Conservation (phyloP, 1,284 basidiomycete genomes). For the Malassezia yamatoensis region DNA sequence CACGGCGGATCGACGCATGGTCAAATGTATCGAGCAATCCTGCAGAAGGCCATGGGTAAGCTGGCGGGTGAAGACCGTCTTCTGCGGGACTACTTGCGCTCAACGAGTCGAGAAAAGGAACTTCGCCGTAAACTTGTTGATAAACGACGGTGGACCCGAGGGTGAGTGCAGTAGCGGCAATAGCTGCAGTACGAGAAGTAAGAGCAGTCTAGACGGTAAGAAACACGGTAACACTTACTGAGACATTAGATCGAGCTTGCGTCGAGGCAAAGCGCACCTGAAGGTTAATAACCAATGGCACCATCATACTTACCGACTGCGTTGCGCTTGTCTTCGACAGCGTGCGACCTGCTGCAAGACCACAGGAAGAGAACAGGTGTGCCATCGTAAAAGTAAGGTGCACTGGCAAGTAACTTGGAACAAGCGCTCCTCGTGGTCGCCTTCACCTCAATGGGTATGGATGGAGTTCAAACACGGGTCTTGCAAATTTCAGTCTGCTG, state of each 20-base stretch:
- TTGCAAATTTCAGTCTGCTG: slow-evolving; percentile 9
- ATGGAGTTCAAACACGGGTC: slow-evolving; percentile 16
- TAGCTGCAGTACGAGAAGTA: slow-evolving; percentile 67
- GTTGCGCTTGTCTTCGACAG: slow-evolving; percentile 2
- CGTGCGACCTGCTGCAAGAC: slow-evolving; percentile 11
- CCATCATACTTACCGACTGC: slow-evolving; percentile 15
- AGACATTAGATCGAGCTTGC: slow-evolving; percentile 24
- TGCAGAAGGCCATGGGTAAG: slow-evolving; percentile 82
- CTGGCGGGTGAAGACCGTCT: slow-evolving; percentile 81
- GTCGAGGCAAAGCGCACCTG: slow-evolving; percentile 38
- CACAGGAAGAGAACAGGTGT: slow-evolving; percentile 16
- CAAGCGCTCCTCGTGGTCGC: slow-evolving; percentile 9
- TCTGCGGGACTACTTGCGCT: slow-evolving; percentile 54
- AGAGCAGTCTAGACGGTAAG: slow-evolving; percentile 49
- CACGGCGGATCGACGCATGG: slow-evolving; percentile 92
- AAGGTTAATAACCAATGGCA: not conserved
- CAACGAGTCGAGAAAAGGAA: slow-evolving; percentile 38
- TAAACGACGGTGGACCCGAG: slow-evolving; percentile 90
- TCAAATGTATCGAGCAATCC: slow-evolving; percentile 84
- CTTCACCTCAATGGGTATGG: slow-evolving; percentile 17
- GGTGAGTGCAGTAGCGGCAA: slow-evolving; percentile 66
- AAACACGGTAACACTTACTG: slow-evolving; percentile 10
- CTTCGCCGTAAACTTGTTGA: slow-evolving; percentile 76
- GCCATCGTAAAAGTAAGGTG: slow-evolving; percentile 11
- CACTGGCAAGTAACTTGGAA: not conserved